Evolutionary conservation across 441 rosid species (phyloP), one percentile per base, ranked within the genome.

Genomic region (Populus tomentosa): DNA sequence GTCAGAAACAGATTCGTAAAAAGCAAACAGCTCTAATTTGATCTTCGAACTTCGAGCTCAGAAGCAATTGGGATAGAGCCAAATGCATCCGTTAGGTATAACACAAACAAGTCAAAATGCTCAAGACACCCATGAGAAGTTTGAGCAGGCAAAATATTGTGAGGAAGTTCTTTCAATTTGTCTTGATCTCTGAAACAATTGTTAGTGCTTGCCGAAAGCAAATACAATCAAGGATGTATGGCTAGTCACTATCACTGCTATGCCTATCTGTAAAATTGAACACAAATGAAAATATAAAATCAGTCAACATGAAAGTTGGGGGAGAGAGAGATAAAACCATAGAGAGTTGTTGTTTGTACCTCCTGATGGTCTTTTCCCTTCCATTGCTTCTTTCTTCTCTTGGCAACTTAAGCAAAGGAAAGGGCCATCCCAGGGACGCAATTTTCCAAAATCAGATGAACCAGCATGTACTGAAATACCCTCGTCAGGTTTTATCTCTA

Each of bases 401-500:
- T 97, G 99, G 90, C 99, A 97, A 87, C 94, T 97, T 69, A 71
- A 74, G 80, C 99, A 97, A 83, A 97, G 98, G 88, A 94, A 97
- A 77, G 99, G 99, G 77, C 99, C 99, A 88, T 97, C 98, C 95
- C 98, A 94, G 1, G 99, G 97, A 75, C 98, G 97, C 77, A 90
- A 79, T 82, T 86, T 93, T 77, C 88, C 83, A 8, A 83, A 77
- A 81, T 85, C 82, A 75, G 95, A 79, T 18, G 93, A 73, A n/a
- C 89, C 95, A 50, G 90, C 90, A 68, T 94, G 99, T 85, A 97
- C 88, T 67, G 99, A 94, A 68, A 93, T 80, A 71, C 98, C 99
- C 85, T 97, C 93, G 62, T 94, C 97, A 53, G 98, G 99, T 88
- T 88, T 94, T 76, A 94, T 90, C 88, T 94, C 99, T 85, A 92